phyloP scores from a whole-genome alignment of 2,329 filamentous ascomycete genomes.

The Parasarocladium wereldwijsianum region DNA sequence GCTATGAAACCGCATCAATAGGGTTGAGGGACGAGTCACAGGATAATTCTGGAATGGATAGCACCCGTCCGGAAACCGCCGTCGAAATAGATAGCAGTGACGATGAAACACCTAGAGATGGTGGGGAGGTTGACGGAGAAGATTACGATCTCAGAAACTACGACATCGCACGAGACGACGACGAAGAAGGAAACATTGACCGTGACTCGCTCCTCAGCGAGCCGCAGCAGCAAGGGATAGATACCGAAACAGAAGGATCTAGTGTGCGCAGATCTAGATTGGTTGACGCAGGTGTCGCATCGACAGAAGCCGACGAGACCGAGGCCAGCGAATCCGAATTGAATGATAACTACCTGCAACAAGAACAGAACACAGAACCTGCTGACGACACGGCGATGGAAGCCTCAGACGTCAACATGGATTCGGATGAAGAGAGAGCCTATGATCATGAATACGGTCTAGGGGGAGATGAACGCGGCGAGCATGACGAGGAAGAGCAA shows the following conservation, averaged over 20 bases:
- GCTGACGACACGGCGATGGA: conserved; percentile 9
- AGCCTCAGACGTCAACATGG: conserved; percentile 7
- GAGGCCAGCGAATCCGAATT: neutral
- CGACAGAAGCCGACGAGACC: neutral
- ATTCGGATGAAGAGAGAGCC: conserved; percentile 3
- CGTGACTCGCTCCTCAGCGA: conserved; percentile 3
- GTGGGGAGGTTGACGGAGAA: conserved; percentile 15
- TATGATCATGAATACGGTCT: conserved; percentile 14
- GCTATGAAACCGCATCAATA: too few species aligned
- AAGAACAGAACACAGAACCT: conserved; percentile 12
- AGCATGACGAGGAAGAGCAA: conserved; percentile 12
- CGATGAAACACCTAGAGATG: conserved; percentile 12
- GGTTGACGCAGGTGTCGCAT: neutral
- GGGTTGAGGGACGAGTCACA: too few species aligned
- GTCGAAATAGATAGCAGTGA: conserved; percentile 6
- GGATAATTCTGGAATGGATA: too few species aligned
- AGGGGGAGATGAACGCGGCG: conserved; percentile 16
- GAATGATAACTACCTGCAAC: too few species aligned
- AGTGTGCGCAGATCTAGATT: too few species aligned
- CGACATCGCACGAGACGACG: conserved; percentile 16
- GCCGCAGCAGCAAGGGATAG: too few species aligned
- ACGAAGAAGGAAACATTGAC: conserved; percentile 14
- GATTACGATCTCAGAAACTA: conserved; percentile 20
- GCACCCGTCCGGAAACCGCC: too few species aligned
- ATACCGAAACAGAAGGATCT: too few species aligned